A percentile compares a stretch with the other conserved stretches of the same genome.
Evolutionary conservation across 2,329 filamentous ascomycete species (phyloP).

Genomic region (Talaromyces rugulosus): DNA sequence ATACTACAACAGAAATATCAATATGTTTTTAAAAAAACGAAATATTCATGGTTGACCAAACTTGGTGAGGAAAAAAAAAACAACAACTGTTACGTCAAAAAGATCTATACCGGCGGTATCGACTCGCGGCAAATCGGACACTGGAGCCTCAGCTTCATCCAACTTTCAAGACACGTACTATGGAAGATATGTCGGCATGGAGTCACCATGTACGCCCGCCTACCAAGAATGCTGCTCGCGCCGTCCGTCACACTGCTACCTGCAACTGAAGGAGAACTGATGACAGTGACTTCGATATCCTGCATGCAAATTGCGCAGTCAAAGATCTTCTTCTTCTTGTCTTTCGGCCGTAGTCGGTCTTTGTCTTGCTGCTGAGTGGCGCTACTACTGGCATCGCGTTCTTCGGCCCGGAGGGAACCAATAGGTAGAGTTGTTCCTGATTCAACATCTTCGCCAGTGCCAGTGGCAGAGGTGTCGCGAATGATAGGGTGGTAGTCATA

Average conservation of each 20-base stretch:
- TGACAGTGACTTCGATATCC: conserved; percentile 79
- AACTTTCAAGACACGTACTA: conserved; percentile 83
- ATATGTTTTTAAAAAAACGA: background rate
- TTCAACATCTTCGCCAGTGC: conserved; percentile 68
- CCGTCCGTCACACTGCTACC: conserved; percentile 39
- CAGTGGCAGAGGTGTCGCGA: conserved; percentile 41
- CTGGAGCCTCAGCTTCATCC: conserved; percentile 90
- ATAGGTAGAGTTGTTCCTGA: conserved; percentile 72
- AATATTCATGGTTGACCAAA: background rate
- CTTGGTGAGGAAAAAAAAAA: background rate
- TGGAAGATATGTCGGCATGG: conserved; percentile 97
- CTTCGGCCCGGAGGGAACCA: conserved; percentile 57
- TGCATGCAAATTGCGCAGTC: conserved; percentile 97
- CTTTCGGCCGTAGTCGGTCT: conserved; percentile 35
- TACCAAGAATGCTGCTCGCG: conserved; percentile 64
- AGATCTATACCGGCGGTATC: conserved; percentile 68
- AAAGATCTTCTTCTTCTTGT: conserved; percentile 59
- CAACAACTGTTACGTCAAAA: background rate
- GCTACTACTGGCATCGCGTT: conserved; percentile 33
- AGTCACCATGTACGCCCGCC: conserved; percentile 92
- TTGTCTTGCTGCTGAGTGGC: background rate
- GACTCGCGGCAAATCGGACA: conserved; percentile 94
- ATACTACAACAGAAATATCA: background rate
- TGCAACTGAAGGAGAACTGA: conserved; percentile 53
- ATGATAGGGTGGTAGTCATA: conserved; percentile 96